Evolutionary conservation across 768 basidiomycete species (phyloP).

Genomic region (Lepiota brunneoincarnata): DNA sequence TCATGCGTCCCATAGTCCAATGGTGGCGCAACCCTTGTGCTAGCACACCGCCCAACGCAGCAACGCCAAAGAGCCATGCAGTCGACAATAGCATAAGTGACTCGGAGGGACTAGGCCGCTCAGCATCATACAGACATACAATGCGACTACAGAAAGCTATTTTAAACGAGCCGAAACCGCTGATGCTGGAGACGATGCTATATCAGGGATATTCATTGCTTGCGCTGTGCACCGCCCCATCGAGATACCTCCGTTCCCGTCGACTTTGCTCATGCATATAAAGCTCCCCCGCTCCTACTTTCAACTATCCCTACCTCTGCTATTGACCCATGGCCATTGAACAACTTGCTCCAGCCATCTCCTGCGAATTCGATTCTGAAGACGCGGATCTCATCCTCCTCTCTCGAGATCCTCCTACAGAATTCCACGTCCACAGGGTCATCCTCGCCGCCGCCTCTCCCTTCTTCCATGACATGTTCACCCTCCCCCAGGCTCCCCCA

Average conservation of each 20-base stretch:
- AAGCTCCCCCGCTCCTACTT: too few species aligned
- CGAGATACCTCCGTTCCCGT: not conserved
- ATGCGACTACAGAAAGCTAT: not conserved
- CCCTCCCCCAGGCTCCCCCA: slow-evolving; percentile 51
- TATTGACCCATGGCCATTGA: not conserved
- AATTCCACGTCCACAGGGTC: slow-evolving; percentile 61
- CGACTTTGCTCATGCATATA: not conserved
- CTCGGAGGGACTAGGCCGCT: too few species aligned
- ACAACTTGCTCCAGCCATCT: not conserved
- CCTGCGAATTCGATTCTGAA: slow-evolving; percentile 20
- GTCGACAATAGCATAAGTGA: too few species aligned
- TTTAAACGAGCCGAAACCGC: not conserved
- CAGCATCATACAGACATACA: not conserved
- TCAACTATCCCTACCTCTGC: not conserved
- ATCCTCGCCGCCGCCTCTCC: slow-evolving; percentile 63
- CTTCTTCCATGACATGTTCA: slow-evolving; percentile 69
- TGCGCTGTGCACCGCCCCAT: not conserved
- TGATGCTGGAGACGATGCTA: slow-evolving; percentile 1
- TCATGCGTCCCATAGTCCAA: too few species aligned
- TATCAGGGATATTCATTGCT: not conserved
- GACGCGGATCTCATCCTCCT: slow-evolving; percentile 56
- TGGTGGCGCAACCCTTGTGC: too few species aligned
- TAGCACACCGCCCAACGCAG: too few species aligned
- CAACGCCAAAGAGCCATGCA: too few species aligned
- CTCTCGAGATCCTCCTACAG: slow-evolving; percentile 35